Evolutionary conservation across 345 rosid species (phyloP), one percentile per base, ranked within the genome.

Genomic region (Gossypium thurberi): DNA sequence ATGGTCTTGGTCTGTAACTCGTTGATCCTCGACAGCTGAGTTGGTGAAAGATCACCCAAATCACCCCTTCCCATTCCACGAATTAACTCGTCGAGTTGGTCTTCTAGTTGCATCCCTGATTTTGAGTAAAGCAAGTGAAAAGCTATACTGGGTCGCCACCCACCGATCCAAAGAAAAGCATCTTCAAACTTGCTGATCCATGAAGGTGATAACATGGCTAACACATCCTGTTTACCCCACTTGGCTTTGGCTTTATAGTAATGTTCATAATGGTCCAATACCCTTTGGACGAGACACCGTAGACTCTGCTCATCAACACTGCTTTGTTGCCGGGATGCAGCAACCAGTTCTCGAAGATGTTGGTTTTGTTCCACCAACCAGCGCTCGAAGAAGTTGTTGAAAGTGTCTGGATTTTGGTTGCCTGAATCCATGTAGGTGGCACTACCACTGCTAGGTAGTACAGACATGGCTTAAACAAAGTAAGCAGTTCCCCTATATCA

Each of bases 71-170:
- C n/a, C 17, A 85, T 14, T 4, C 91, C 91, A 0, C 60, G 72
- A 56, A 84, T 11, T 37, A 84, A 44, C 12, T 78, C 82, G 0
- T 57, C 52, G 9, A 85, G 65, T 8, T 72, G 74, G 21, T 80
- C 76, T 62, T 84, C 84, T 2, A 85, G 72, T 52, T 85, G 87
- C 40, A 78, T 26, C n/a, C 87, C 84, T 4, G 85, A 82, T 52
- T 81, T 80, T 8, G 86, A 85, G 81, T 84, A 82, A 63, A 87
- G 81, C 71, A 87, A 73, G 75, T 85, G 87, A 66, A 85, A 82
- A 28, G 89, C 85, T 82, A 69, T 78, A 77, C 72, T 74, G 10
- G 87, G 89, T 20, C 85, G 74, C 91, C 91, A 87, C n/a, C 84
- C 88, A 0, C 84, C 87, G 6, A 83, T 80, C 88, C 90, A 87